Evolutionary conservation across 2,329 filamentous ascomycete genomes (phyloP).

Genomic region (Sphaerostilbella broomeana): DNA sequence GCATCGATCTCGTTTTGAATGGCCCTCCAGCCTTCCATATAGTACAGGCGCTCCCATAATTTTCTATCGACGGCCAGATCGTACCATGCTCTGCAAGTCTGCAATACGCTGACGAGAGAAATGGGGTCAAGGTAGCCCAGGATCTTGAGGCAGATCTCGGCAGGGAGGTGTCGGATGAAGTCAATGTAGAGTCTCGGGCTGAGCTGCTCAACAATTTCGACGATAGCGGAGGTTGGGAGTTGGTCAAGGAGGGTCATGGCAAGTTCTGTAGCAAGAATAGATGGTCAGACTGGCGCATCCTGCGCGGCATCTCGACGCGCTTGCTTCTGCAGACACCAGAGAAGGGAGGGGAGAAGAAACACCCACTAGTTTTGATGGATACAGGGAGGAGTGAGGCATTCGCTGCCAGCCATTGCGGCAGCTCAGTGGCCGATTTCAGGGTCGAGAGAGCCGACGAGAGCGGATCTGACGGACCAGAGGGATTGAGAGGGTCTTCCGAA

Average conservation of each 20-base stretch:
- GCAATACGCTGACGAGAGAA: conserved; percentile 72
- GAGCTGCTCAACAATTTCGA: conserved; percentile 71
- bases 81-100: conserved; percentile 77
- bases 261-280: conserved; percentile 52
- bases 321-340: neutral
- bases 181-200: conserved; percentile 87
- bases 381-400: conserved; percentile 45
- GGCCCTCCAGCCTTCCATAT: conserved; percentile 78
- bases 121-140: conserved; percentile 77
- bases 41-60: conserved; percentile 80
- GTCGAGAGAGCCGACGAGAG: conserved; percentile 28
- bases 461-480: conserved; percentile 25
- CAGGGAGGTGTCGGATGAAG: conserved; percentile 76
- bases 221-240: conserved; percentile 72
- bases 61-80: conserved; percentile 72
- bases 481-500: conserved; percentile 64
- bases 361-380: conserved; percentile 44
- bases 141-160: conserved; percentile 85
- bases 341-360: neutral
- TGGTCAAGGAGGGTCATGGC: conserved; percentile 71
- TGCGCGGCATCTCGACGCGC: neutral
- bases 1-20: conserved; percentile 57
- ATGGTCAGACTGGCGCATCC: neutral
- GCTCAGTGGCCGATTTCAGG: conserved; percentile 35
- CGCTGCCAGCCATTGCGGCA: conserved; percentile 44